Conservation (phyloP, 2,329 filamentous ascomycete species). For the Periglandula ipomoeae region DNA sequence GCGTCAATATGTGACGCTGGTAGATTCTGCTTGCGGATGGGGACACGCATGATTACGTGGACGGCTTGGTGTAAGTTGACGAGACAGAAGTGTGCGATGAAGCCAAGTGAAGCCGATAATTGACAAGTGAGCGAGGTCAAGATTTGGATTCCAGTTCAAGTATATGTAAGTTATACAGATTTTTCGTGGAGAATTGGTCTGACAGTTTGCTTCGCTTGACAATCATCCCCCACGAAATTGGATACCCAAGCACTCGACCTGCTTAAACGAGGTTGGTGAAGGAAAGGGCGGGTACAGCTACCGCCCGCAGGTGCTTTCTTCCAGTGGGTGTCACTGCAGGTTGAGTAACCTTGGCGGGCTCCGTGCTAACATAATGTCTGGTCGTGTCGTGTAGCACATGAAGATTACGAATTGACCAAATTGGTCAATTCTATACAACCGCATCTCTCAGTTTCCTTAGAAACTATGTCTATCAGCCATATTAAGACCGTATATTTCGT, state of each 20-base stretch:
- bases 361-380: no score
- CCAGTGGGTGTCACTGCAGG: neutral
- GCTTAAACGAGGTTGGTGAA: neutral
- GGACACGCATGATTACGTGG: slow-evolving; percentile 9
- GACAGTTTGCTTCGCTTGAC: neutral
- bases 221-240: neutral
- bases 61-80: neutral
- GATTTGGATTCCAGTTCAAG: no score
- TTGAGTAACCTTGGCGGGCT: neutral
- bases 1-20: slow-evolving; percentile 6
- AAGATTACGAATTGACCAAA: no score
- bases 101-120: neutral
- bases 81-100: neutral
- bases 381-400: no score
- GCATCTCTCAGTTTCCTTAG: no score
- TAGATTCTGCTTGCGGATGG: slow-evolving; percentile 4
- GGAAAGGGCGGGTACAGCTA: neutral
- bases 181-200: neutral
- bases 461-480: no score
- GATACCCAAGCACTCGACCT: neutral
- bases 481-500: no score
- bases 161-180: no score
- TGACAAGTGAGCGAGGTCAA: no score
- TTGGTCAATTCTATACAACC: no score
- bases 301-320: neutral